Conservation (phyloP, 2,329 filamentous ascomycete species). For the Sclerotinia minor region DNA sequence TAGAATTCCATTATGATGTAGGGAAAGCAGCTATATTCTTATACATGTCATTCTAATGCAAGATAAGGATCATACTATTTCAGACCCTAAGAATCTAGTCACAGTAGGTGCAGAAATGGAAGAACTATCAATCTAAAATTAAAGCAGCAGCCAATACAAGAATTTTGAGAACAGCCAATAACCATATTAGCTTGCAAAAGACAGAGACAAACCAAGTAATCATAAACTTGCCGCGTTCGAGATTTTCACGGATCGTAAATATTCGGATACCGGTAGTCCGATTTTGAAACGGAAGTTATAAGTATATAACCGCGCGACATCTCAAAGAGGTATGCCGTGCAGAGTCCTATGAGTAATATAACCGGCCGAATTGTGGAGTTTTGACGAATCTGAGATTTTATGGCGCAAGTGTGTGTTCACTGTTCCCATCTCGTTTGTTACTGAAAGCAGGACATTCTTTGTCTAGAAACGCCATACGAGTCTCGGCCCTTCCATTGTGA, state of each 20-base stretch:
- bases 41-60: conserved; percentile 1
- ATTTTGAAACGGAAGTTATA: neutral
- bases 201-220: neutral
- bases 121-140: neutral
- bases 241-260: neutral
- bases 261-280: neutral
- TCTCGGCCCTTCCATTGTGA: neutral
- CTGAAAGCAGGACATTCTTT: neutral
- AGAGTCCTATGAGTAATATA: neutral
- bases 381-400: neutral
- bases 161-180: no score
- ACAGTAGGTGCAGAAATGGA: neutral
- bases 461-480: neutral
- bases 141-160: no score
- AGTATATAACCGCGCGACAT: neutral
- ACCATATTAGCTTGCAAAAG: neutral
- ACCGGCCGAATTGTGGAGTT: conserved; percentile 10
- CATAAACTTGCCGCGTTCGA: neutral
- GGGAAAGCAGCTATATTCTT: neutral
- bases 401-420: conserved; percentile 5
- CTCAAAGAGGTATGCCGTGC: conserved; percentile 10
- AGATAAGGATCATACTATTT: neutral
- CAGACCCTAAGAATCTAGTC: neutral
- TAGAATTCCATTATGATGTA: neutral
- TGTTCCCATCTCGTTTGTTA: neutral